A percentile compares a stretch with the other conserved stretches of the same genome.
phyloP scores from a whole-genome alignment of 2,329 filamentous ascomycete genomes.

The Pochonia chlamydosporia region DNA sequence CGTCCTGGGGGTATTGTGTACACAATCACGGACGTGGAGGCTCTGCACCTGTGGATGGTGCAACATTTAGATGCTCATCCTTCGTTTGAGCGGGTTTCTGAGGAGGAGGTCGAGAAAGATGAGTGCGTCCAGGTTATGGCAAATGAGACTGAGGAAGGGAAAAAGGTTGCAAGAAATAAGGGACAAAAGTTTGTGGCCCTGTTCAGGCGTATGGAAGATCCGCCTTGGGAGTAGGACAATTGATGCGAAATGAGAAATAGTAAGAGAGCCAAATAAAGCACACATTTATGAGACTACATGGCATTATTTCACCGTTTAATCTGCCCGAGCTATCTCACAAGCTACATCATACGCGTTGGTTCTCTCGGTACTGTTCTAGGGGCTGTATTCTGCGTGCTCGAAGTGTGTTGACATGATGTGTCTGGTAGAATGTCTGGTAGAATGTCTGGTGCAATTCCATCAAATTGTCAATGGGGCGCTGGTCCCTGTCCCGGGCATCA shows the following conservation, averaged over 20 bases:
- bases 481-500: too few relatives aligned
- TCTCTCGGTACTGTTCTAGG: too few relatives aligned
- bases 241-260: neutral
- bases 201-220: conserved; percentile 75
- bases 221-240: conserved; percentile 55
- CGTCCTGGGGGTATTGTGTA: conserved; percentile 82
- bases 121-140: conserved; percentile 69
- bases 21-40: conserved; percentile 95
- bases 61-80: conserved; percentile 73
- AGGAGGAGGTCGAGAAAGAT: conserved; percentile 62
- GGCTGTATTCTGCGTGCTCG: too few relatives aligned
- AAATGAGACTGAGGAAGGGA: conserved; percentile 89
- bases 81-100: conserved; percentile 69
- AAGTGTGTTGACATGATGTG: too few relatives aligned
- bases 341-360: too few relatives aligned
- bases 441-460: too few relatives aligned
- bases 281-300: too few relatives aligned
- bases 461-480: too few relatives aligned
- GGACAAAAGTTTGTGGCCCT: conserved; percentile 88
- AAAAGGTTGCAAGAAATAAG: conserved; percentile 88
- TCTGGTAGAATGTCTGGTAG: too few relatives aligned
- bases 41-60: conserved; percentile 91
- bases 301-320: too few relatives aligned
- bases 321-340: too few relatives aligned
- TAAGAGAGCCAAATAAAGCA: too few relatives aligned